phyloP scores from a whole-genome alignment of 306 rosid species.

The Leucaena leucocephala region DNA sequence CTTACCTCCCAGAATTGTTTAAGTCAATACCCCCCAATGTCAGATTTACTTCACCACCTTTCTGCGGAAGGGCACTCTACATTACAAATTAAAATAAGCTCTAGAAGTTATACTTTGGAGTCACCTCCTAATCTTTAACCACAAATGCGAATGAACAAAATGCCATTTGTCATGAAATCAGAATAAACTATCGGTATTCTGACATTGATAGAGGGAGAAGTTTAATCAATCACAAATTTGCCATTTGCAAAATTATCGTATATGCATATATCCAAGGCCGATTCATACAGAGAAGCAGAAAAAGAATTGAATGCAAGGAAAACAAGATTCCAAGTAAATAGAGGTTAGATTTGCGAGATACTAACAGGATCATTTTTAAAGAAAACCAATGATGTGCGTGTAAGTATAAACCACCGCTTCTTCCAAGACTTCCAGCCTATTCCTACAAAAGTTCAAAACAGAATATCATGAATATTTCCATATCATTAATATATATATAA shows the following conservation, averaged over 20 bases:
- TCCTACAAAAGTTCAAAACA: constrained; percentile 62
- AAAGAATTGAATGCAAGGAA: constrained; percentile 15
- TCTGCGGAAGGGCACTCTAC: constrained; percentile 92
- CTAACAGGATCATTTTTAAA: constrained; percentile 97
- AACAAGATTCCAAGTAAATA: constrained; percentile 4
- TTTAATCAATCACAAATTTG: constrained; percentile 23
- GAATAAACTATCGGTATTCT: constrained; percentile 23
- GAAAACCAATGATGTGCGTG: constrained; percentile 92
- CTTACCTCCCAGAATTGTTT: constrained; percentile 98
- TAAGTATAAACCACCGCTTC: constrained; percentile 98
- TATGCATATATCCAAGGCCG: neutral
- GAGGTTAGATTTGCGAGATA: constrained; percentile 38
- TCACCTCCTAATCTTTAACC: constrained; percentile 20
- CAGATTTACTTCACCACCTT: constrained; percentile 96
- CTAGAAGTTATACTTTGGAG: neutral
- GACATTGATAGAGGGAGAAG: constrained; percentile 7
- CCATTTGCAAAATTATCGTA: constrained; percentile 11
- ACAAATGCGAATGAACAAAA: constrained; percentile 7
- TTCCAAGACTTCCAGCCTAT: constrained; percentile 99
- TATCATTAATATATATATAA: neutral
- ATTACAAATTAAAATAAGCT: constrained; percentile 35
- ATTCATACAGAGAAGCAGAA: constrained; percentile 16
- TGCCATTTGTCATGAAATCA: constrained; percentile 10
- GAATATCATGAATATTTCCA: constrained; percentile 22
- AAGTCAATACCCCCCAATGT: constrained; percentile 99